Conservation (phyloP, 2,329 filamentous ascomycete species). For the Cercospora beticola region DNA sequence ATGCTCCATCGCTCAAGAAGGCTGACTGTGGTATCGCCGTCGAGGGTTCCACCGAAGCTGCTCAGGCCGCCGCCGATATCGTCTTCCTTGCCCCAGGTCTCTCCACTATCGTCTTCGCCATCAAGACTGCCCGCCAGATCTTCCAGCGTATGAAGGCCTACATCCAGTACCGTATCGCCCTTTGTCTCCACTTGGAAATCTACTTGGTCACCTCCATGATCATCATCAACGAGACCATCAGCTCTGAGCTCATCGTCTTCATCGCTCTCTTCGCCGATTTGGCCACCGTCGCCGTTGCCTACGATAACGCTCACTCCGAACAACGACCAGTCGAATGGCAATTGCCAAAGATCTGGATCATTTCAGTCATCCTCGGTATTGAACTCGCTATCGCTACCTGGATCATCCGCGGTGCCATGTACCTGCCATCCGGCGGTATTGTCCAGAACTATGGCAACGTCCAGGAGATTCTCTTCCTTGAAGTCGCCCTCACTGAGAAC, state of each 20-base stretch:
- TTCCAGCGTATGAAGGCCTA: constrained; percentile 79
- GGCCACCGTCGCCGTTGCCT: constrained; percentile 74
- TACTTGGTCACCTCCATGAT: constrained; percentile 77
- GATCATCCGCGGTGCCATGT: constrained; percentile 70
- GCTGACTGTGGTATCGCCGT: constrained; percentile 73
- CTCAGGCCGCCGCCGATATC: constrained; percentile 71
- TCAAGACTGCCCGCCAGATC: constrained; percentile 72
- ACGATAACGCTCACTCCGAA: constrained; percentile 77
- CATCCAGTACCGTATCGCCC: constrained; percentile 73
- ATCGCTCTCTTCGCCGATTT: constrained; percentile 77
- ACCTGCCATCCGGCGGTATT: constrained; percentile 67
- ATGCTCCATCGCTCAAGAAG: constrained; percentile 72
- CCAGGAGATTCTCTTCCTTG: constrained; percentile 65
- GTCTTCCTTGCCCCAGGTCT: constrained; percentile 73
- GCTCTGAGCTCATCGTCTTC: constrained; percentile 73
- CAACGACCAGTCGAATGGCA: constrained; percentile 76
- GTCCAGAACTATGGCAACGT: constrained; percentile 73
- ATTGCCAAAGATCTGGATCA: constrained; percentile 78
- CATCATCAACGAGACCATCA: constrained; percentile 75
- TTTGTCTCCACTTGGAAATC: constrained; percentile 72
- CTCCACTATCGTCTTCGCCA: constrained; percentile 68
- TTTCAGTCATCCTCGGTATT: constrained; percentile 66
- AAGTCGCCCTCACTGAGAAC: constrained; percentile 55
- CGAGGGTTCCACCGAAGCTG: constrained; percentile 69
- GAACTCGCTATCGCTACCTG: constrained; percentile 70